Percentiles rank a stretch among this genome's conserved stretches.
These are phyloP conservation scores for Clavaria fumosa DNA, from an alignment of 768 basidiomycete species.

Conservation along the genomic window DNA sequence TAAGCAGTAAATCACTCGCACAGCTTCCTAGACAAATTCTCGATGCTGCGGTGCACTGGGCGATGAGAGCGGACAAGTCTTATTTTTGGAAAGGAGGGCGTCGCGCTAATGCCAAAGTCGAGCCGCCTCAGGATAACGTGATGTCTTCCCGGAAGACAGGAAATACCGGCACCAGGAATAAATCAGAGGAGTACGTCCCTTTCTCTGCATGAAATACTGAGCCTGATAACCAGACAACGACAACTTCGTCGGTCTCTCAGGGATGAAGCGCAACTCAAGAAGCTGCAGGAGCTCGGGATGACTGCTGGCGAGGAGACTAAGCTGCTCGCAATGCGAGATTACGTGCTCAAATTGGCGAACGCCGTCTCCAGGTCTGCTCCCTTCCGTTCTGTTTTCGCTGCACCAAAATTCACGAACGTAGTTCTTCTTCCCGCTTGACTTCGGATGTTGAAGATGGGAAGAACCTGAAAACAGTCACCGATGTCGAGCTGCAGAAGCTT, in stretches of 20 bases:
- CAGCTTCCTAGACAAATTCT: conserved; percentile 58
- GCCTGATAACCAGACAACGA: conserved; percentile 1
- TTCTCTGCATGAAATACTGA: background rate
- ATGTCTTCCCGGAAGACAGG: conserved; percentile 43
- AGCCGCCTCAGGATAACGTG: conserved; percentile 61
- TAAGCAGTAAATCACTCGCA: background rate
- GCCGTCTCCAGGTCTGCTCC: conserved; percentile 52
- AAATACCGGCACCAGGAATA: conserved; percentile 30
- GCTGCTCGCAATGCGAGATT: conserved; percentile 76
- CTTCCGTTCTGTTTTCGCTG: too few relatives aligned
- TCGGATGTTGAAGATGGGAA: conserved; percentile 49
- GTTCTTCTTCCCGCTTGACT: conserved; percentile 51
- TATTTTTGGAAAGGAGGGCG: conserved; percentile 61
- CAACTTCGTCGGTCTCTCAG: conserved; percentile 31
- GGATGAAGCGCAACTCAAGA: conserved; percentile 60
- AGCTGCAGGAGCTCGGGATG: conserved; percentile 83
- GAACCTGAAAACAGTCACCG: conserved; percentile 44
- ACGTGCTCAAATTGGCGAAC: conserved; percentile 71
- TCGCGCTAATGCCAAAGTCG: conserved; percentile 31
- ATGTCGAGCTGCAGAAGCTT: conserved; percentile 73
- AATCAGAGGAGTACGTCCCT: conserved; percentile 62
- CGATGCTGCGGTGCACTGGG: conserved; percentile 79
- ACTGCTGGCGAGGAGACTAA: conserved; percentile 68
- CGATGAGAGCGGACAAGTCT: conserved; percentile 66
- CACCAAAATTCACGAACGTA: conserved; percentile 13